Base-by-base conservation (phyloP, 148 eudicot species). In the Silene conica region DNA sequence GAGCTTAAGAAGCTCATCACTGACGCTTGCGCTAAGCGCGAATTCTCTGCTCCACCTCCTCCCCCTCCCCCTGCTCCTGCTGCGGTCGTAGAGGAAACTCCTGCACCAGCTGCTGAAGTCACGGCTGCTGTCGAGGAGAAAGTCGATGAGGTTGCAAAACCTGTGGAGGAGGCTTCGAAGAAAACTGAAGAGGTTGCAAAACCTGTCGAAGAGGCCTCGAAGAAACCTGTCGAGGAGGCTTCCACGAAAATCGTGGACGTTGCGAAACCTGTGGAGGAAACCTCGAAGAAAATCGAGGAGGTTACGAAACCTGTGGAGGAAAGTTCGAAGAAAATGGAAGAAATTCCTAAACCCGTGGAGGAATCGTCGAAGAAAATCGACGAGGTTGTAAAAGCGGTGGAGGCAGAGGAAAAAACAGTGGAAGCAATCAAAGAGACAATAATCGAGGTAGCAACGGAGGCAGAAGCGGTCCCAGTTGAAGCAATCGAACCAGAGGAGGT, bases 11-110 rank as follows among this genome's bases (percentile, higher is more conserved):
- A 74, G 43, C 82, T 93, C 26, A 82, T 93, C 23, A 84, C 65
- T 20, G 92, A 89, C 3, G 87, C 97, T 13, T 89, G 89, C 18
- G 72, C 87, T 62, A 91, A 89, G 67, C 96, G 88, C 20, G 87
- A 91, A 43, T 89, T 93, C 78, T 80, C 92, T 15, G 70, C 88
- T 38, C 87, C 86, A 4, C 87, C 91, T 2, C 81, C 83, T 5
- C 69, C 79, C 18, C 20, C 69, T 18, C 86, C 91, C 1, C 80
- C 83, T 3, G 68, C 79, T 22, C 20, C 69, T 18, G 19, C 67
- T 22, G 28, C 11, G 3, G 19, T 6, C 1, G 23, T 56, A 3
- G 46, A 45, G 28, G 78, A 57, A 38, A 38, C 8, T 38, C 8
- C 43, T 7, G 43, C 43, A 6, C 8, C 8, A 6, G 8, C 8